Base-by-base conservation (phyloP, 208 protist species). In the Lotmaria passim region DNA sequence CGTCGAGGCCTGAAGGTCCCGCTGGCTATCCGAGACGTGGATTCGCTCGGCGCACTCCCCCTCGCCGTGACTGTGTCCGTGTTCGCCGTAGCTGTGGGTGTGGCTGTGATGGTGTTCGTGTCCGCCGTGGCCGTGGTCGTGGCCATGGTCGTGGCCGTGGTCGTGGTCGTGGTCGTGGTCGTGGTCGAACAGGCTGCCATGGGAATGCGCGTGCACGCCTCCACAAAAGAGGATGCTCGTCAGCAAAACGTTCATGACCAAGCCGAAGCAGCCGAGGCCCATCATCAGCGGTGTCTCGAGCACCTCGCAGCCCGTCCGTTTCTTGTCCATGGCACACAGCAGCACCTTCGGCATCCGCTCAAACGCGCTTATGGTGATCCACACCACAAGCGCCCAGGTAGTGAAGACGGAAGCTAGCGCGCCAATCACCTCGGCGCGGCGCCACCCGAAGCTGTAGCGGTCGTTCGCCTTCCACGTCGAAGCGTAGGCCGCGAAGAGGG, bases 221-320 rank as follows among this genome's bases (percentile, higher is more conserved):
- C 69, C 59, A 26, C 59, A 74, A 24, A 55, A 68, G 21, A 60
- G 69, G 14, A 74, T 74, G 51, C 59, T 39, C 24, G 47, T 74
- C 38, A 61, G 39, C 58, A 74, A 31, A 58, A 74, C 69, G 41
- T 67, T 67, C 69, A 74, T 74, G 38, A 30, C 14, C 10, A 74
- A 68, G 7, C 69, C 58, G 15, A 74, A 74, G 52, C 30, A n/a
- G 41, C 59, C 59, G 5, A 74, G 59, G 5, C 24, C 51, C 69
- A 68, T 66, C 69, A 74, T 74, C 26, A 74, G 28, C 17, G 58
- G 69, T 10, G 59, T 68, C 38, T 62, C 48, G n/a, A 61, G 51
- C 69, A 56, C 59, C 48, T 74, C 59, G 15, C 59, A 68, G 15
- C 11, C 41, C 11, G 3, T 55, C 7, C 44, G 30, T 8, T 39